Conservation (phyloP, 257 asterid genomes). For the Fraxinus excelsior region DNA sequence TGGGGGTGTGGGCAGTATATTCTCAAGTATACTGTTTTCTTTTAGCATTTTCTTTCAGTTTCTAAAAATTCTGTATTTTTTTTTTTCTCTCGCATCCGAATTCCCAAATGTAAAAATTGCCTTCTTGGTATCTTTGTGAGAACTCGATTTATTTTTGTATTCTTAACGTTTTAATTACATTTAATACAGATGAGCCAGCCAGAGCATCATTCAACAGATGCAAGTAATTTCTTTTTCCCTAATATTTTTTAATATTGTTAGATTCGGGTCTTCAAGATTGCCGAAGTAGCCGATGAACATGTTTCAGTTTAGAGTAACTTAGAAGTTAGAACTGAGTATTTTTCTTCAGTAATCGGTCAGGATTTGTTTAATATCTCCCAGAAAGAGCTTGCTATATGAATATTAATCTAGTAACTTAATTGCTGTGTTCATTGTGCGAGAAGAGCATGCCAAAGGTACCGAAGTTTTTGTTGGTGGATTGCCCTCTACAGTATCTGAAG, state of each 20-base stretch:
- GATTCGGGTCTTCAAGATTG: neutral
- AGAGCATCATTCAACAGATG: slow-evolving; percentile 36
- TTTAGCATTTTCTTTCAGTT: neutral
- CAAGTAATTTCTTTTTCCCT: slow-evolving; percentile 24
- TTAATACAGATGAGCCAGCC: slow-evolving; percentile 44
- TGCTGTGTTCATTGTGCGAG: slow-evolving; percentile 14
- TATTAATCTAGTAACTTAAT: neutral
- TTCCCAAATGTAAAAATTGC: neutral
- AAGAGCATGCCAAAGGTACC: slow-evolving; percentile 50
- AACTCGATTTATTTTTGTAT: neutral
- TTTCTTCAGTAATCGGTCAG: slow-evolving; percentile 16
- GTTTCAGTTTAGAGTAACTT: neutral
- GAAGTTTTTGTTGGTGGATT: slow-evolving; percentile 93
- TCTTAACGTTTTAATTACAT: slow-evolving; percentile 16
- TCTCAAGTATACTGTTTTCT: neutral
- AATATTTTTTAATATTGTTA: neutral
- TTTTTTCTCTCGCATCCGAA: neutral
- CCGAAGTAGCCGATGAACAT: neutral
- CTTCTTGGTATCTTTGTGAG: neutral
- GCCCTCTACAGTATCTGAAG: slow-evolving; percentile 58
- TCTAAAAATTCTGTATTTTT: neutral
- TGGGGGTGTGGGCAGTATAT: neutral
- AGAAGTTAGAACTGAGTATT: neutral
- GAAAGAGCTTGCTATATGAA: neutral
- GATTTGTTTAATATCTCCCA: neutral